Evolutionary conservation across 2,329 filamentous ascomycete genomes (phyloP), one percentile per base, ranked within the genome.

Genomic region (Trichoderma guizhouense): DNA sequence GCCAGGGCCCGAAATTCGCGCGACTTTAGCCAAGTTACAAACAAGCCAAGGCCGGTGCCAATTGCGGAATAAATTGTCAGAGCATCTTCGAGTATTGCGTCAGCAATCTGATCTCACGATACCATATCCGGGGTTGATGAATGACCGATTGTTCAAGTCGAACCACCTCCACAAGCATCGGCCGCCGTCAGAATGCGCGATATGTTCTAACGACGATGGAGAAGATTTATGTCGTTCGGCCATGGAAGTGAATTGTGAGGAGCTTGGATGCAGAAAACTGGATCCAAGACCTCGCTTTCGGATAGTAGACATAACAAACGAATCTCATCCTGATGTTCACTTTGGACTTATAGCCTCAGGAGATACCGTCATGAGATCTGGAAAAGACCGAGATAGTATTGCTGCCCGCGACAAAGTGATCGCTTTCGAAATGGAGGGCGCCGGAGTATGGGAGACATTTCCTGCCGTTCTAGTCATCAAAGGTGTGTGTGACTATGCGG

Each of bases 351-450:
- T 66, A 0, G 63, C 63, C 0, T 26, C 82, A 2, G 81, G 78
- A 14, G 78, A 84, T 58, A 76, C 75, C 6, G 80, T 84, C 1
- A 81, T 85, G 73, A 83, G 81, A 58, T 80, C 79, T 12, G 79
- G 78, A 5, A 63, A 74, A n/a, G 71, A 78, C 3, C 77, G 83
- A 15, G 82, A 84, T 63, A 9, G 28, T 0, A 73, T 83, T 21
- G 75, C 79, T 6, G 34, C 72, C 7, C 12, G 71, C 34, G 58
- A 75, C 0, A 3, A 9, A 1, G 60, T 71, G 0, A 66, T 71
- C 24, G 69, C 69, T 2, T 80, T 81, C 30, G 79, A 81, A 70
- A 80, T 79, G 78, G 79, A 80, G 62, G 76, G 76, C 0, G 78
- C 78, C 1, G 79, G 79, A 1, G 47, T 77, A 0, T 78, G 74